Conservation (phyloP, 2,329 filamentous ascomycete genomes). For the Verticillium albo-atrum region DNA sequence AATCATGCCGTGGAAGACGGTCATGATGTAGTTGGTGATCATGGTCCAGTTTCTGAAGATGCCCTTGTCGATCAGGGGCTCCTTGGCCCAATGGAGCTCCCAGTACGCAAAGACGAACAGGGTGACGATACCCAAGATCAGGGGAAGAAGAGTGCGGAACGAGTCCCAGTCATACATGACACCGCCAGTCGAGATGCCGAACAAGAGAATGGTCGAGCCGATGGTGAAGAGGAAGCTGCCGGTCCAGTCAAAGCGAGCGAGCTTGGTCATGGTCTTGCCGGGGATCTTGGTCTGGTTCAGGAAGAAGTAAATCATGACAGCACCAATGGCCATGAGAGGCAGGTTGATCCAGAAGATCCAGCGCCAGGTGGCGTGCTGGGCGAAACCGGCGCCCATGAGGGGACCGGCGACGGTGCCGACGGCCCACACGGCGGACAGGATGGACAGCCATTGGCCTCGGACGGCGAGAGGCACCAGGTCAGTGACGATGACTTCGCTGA, state of each 20-base stretch:
- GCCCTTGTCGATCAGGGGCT: slow-evolving; percentile 42
- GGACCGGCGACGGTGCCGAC: slow-evolving; percentile 50
- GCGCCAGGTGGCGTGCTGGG: slow-evolving; percentile 47
- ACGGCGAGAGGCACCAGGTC: slow-evolving; percentile 39
- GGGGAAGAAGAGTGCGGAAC: slow-evolving; percentile 57
- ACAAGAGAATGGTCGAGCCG: slow-evolving; percentile 53
- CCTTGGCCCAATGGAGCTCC: slow-evolving; percentile 43
- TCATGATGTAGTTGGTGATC: slow-evolving; percentile 43
- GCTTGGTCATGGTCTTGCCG: slow-evolving; percentile 12
- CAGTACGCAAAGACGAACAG: slow-evolving; percentile 49
- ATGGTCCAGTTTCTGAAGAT: slow-evolving; percentile 46
- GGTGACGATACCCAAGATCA: slow-evolving; percentile 49
- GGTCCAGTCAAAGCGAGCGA: slow-evolving; percentile 54
- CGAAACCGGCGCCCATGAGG: slow-evolving; percentile 48
- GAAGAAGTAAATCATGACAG: slow-evolving; percentile 43
- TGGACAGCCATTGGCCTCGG: slow-evolving; percentile 33
- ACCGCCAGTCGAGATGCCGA: slow-evolving; percentile 61
- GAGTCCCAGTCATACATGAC: slow-evolving; percentile 61
- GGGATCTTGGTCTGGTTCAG: slow-evolving; percentile 24
- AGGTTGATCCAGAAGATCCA: slow-evolving; percentile 66
- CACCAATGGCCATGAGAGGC: slow-evolving; percentile 47
- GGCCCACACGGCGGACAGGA: slow-evolving; percentile 43
- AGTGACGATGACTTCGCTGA: slow-evolving; percentile 41
- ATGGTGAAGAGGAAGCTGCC: slow-evolving; percentile 58
- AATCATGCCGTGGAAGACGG: slow-evolving; percentile 53